Base-by-base conservation (phyloP, 352 stramenopile species). In the Stephanocyclus meneghinianus region DNA sequence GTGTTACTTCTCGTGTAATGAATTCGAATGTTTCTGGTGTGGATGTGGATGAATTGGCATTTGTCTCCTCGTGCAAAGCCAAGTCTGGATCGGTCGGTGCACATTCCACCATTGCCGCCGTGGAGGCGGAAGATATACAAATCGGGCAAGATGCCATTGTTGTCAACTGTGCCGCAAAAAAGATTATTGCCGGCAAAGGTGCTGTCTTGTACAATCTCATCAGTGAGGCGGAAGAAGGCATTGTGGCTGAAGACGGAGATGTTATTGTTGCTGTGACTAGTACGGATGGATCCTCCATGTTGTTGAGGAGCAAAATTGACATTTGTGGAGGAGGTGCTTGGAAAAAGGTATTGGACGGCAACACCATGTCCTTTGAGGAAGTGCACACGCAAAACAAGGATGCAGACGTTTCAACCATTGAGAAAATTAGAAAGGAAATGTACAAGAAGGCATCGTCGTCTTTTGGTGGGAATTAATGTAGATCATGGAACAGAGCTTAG, bases 121-220 rank as follows among this genome's bases (percentile, higher is more conserved):
- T 99, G 15, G 92, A 87, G 55, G 92, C 95, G 8, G 89, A 90
- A 26, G 91, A 97, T 67, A 90, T 99, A 67, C 92, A 96, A 48
- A 81, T 81, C 53, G 95, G 93, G 1, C 91, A 98, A 66, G 95
- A 95, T 67, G 98, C 95, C 63, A 98, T 99, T 71, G 88, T 99
- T 61, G 98, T 99, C 73, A 99, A 99, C 87, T 97, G 98, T 59
- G 98, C 96, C 11, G 96, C 96, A 11, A 95, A 95, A 72, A 97
- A 95, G 45, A 98, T 99, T 81, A 91, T 90, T n/a, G 96, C 96
- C 37, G 90, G 78, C 4, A 95, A 95, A 65, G 94, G 95, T 53
- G 96, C 94, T 71, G 96, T 99, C 30, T 85, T 98, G 64, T 99
- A 99, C 92, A 99, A 99, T 85, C 91, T 99, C 16, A 96, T 98